Conservation (phyloP, 2,329 filamentous ascomycete species). For the Didymella pomorum region DNA sequence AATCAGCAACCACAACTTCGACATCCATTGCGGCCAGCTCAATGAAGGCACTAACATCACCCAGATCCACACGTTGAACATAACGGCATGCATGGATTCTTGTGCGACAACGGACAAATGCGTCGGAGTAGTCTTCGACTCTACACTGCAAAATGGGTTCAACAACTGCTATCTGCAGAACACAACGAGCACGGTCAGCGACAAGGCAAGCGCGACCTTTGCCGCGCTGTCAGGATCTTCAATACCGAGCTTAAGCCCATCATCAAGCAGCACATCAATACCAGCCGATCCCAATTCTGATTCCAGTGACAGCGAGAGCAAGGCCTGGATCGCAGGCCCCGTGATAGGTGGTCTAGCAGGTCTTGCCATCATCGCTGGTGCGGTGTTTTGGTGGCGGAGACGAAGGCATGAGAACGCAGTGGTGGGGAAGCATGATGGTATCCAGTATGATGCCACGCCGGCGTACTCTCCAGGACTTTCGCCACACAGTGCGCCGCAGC, state of each 20-base stretch:
- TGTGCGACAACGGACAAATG: constrained; percentile 38
- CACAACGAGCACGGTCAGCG: constrained; percentile 32
- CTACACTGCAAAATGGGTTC: constrained; percentile 34
- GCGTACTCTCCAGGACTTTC: constrained; percentile 6
- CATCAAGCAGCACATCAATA: constrained; percentile 8
- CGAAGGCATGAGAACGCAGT: constrained; percentile 6
- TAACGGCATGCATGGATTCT: constrained; percentile 42
- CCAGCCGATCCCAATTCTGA: constrained; percentile 3
- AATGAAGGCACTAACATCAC: constrained; percentile 45
- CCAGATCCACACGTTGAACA: constrained; percentile 35
- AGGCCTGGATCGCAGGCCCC: constrained; percentile 44
- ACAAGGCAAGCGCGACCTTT: constrained; percentile 32
- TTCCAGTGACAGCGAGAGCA: constrained; percentile 8
- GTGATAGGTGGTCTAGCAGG: constrained; percentile 32
- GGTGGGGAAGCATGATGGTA: constrained; percentile 10
- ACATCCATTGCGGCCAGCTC: constrained; percentile 41
- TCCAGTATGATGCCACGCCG: constrained; percentile 17
- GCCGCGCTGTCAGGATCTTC: constrained; percentile 24
- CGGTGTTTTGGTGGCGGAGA: constrained; percentile 27
- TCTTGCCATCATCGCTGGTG: constrained; percentile 28
- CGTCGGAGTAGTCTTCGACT: constrained; percentile 40
- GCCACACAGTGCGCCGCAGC: constrained; percentile 3
- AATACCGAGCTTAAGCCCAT: constrained; percentile 5
- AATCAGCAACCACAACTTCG: constrained; percentile 31
- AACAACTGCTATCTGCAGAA: constrained; percentile 48